Base-by-base conservation (phyloP, 1,139 yeast species). In the Diutina pseudorugosa region DNA sequence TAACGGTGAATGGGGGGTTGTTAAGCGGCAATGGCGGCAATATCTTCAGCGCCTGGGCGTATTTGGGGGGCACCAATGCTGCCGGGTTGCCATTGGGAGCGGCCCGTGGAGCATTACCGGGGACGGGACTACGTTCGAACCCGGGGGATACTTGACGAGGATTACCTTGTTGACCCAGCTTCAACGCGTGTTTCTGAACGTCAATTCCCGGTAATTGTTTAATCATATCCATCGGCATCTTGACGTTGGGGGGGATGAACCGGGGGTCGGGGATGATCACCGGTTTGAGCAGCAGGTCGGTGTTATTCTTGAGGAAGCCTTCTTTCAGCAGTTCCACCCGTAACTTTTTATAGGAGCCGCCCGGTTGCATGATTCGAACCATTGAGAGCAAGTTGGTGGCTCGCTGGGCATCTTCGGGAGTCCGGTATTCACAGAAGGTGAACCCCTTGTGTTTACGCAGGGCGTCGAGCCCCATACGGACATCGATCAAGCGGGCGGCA, bases 371-470 rank as follows among this genome's bases (percentile, higher is more conserved):
- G 41, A 80, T 62, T 51, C 71, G 68, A 5, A 81, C 66, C 56
- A 75, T 78, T 33, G 67, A 60, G 41, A 82, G 61, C 11, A 76
- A 58, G 1, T 62, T 61, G 47, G 77, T 58, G 0, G 83, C 87
- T 49, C 65, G 63, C 41, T 68, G 67, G 1, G 87, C 85, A 51
- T 81, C 82, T 47, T 65, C 69, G 1, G 82, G 75, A 19, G 66
- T 64, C 53, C 62, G 69, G 59, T 80, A 82, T 62, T 82, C 87
- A 48, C 82, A 76, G 61, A 82, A 82, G 57, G 84, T 78, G 60
- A 75, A 82, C 16, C 85, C 86, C 61, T 81, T 82, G 59, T 80
- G 79, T 58, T 79, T 79, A n/a, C 83, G 81, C 18, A 75, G 76
- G 56, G 74, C 76, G 58, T 82, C 87, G 65, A 76, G 76, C 58